A percentile compares a stretch with the other conserved stretches of the same genome.
Evolutionary conservation across 306 rosid species (phyloP).

Genomic region (Prunus dulcis): DNA sequence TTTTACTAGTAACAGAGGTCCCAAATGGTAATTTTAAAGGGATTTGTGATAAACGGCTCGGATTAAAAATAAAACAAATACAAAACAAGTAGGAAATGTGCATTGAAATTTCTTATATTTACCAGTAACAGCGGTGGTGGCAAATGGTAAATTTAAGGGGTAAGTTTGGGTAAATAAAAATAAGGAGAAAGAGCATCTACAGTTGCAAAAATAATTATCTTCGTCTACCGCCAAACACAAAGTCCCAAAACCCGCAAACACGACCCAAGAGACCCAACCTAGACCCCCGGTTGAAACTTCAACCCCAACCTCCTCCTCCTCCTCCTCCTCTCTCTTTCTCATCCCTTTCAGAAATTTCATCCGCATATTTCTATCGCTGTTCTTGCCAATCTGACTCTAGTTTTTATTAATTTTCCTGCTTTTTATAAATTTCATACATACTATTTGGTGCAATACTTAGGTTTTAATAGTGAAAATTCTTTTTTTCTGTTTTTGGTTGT

Average conservation of each 20-base stretch:
- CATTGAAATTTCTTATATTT: neutral
- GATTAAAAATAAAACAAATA: too few relatives aligned
- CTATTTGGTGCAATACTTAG: conserved; percentile 24
- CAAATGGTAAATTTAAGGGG: neutral
- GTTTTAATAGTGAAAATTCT: conserved; percentile 20
- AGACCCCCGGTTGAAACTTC: conserved; percentile 3
- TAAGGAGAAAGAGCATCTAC: neutral
- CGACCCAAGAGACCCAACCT: conserved; percentile 24
- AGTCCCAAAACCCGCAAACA: conserved; percentile 17
- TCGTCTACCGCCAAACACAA: conserved; percentile 25
- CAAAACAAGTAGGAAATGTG: too few relatives aligned
- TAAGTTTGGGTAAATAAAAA: neutral
- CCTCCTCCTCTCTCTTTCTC: neutral
- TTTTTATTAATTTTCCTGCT: conserved; percentile 21
- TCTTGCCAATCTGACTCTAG: conserved; percentile 6
- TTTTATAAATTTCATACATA: conserved; percentile 18
- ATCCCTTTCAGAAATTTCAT: neutral
- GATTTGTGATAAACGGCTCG: too few relatives aligned
- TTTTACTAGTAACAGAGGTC: too few relatives aligned
- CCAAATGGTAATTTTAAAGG: too few relatives aligned
- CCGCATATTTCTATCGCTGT: conserved; percentile 27
- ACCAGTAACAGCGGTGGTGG: neutral
- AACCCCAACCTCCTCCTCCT: neutral
- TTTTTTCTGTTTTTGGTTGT: neutral
- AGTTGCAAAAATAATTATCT: conserved; percentile 2